Conservation (phyloP, 139 green algal genomes). For the Protoeuglena noctilucae region DNA sequence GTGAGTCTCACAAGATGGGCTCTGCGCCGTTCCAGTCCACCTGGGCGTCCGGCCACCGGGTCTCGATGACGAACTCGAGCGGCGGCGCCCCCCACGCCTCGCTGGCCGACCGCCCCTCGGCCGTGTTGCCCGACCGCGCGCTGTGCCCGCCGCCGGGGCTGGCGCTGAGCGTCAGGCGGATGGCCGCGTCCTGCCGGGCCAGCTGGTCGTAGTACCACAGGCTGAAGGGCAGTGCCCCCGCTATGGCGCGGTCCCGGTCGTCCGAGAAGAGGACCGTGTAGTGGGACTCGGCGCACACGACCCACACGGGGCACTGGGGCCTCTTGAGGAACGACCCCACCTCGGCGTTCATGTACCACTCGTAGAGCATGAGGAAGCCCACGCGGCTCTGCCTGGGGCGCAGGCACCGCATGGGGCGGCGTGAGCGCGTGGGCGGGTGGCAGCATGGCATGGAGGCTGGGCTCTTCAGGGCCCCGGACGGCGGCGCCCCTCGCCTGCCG, state of each 20-base stretch:
- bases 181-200: constrained; percentile 6
- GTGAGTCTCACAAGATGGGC: constrained; percentile 37
- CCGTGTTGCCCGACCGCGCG: neutral
- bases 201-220: constrained; percentile 43
- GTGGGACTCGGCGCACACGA: constrained; percentile 53
- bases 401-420: too few relatives aligned
- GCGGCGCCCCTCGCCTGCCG: too few relatives aligned
- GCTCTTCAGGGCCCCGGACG: too few relatives aligned
- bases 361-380: constrained; percentile 45
- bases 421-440: too few relatives aligned
- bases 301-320: constrained; percentile 41
- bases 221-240: constrained; percentile 20
- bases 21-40: constrained; percentile 38
- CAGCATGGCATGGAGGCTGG: too few relatives aligned
- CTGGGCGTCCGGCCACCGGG: constrained; percentile 29
- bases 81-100: constrained; percentile 20
- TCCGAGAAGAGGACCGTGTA: constrained; percentile 40
- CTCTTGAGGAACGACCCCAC: constrained; percentile 38
- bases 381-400: constrained; percentile 17
- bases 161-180: neutral
- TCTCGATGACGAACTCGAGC: constrained; percentile 52
- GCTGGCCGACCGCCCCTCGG: neutral
- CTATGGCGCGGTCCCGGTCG: neutral
- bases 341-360: constrained; percentile 32
- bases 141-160: neutral